phyloP scores from a whole-genome alignment of 371 early-diverging fungal genomes.

The Rhizopus microsporus region DNA sequence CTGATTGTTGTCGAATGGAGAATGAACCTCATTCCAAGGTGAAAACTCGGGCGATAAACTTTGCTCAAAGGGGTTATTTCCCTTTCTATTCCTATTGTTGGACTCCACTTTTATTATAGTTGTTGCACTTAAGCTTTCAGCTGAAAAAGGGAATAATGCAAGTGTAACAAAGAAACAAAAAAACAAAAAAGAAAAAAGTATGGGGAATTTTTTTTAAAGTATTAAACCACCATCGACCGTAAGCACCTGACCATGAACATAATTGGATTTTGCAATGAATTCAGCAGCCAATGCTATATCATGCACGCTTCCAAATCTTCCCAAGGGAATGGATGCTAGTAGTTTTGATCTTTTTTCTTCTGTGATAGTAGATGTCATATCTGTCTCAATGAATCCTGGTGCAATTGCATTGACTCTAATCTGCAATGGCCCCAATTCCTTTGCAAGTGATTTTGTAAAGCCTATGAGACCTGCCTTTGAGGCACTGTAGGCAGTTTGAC shows the following conservation, averaged over 20 bases:
- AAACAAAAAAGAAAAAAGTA: constrained; percentile 8
- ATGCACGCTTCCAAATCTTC: constrained; percentile 59
- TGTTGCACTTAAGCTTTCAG: not conserved
- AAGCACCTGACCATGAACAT: constrained; percentile 76
- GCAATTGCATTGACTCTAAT: constrained; percentile 84
- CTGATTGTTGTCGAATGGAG: constrained; percentile 7
- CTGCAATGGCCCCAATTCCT: constrained; percentile 74
- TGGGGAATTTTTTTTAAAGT: constrained; percentile 26
- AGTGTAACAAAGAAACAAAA: constrained; percentile 18
- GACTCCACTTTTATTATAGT: constrained; percentile 18
- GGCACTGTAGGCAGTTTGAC: constrained; percentile 80
- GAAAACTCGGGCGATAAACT: constrained; percentile 6
- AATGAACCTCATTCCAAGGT: constrained; percentile 9
- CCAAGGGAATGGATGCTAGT: constrained; percentile 53
- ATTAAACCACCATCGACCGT: constrained; percentile 72
- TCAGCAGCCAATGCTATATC: constrained; percentile 71
- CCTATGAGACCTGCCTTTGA: constrained; percentile 86
- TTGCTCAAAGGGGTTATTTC: constrained; percentile 24
- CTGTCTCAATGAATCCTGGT: constrained; percentile 89
- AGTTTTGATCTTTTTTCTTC: constrained; percentile 39
- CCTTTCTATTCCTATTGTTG: constrained; percentile 10
- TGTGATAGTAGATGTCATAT: constrained; percentile 69
- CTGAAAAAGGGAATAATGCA: not conserved
- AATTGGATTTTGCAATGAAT: constrained; percentile 67
- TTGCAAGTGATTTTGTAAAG: constrained; percentile 81